Evolutionary conservation across 2,329 filamentous ascomycete genomes (phyloP).

Genomic region (Alternaria consortialis): DNA sequence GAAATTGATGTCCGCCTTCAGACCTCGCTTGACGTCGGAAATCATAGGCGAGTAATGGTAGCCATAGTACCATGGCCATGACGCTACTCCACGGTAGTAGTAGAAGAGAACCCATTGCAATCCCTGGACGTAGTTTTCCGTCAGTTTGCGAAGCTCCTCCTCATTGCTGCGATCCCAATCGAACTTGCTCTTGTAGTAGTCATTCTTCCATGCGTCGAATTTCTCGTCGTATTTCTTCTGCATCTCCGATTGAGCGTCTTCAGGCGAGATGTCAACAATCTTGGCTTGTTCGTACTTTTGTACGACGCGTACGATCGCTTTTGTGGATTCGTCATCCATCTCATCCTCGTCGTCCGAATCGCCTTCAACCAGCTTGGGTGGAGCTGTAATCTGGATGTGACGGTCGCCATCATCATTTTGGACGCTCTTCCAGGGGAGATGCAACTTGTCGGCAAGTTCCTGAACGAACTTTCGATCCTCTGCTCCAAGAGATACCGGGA

Average conservation of each 20-base stretch:
- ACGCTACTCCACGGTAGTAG: constrained; percentile 96
- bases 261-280: constrained; percentile 79
- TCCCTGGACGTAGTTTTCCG: constrained; percentile 97
- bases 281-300: constrained; percentile 91
- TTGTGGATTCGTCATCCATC: constrained; percentile 80
- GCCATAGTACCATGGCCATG: constrained; percentile 97
- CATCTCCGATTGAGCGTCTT: constrained; percentile 80
- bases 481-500: constrained; percentile 77
- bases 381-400: constrained; percentile 71
- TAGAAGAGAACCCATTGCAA: constrained; percentile 98
- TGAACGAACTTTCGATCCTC: constrained; percentile 93
- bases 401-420: constrained; percentile 71
- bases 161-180: constrained; percentile 85
- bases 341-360: constrained; percentile 72
- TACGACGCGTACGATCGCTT: constrained; percentile 85
- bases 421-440: constrained; percentile 71
- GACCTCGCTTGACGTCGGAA: constrained; percentile 88
- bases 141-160: constrained; percentile 79
- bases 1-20: constrained; percentile 89
- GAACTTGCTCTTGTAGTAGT: constrained; percentile 91
- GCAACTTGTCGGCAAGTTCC: constrained; percentile 77
- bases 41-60: constrained; percentile 99
- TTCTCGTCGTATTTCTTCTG: constrained; percentile 89
- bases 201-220: constrained; percentile 91
- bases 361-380: constrained; percentile 59